A percentile compares a stretch with the other conserved stretches of the same genome.
phyloP scores from a whole-genome alignment of 2,329 filamentous ascomycete genomes.

The Aspergillus glaucus region DNA sequence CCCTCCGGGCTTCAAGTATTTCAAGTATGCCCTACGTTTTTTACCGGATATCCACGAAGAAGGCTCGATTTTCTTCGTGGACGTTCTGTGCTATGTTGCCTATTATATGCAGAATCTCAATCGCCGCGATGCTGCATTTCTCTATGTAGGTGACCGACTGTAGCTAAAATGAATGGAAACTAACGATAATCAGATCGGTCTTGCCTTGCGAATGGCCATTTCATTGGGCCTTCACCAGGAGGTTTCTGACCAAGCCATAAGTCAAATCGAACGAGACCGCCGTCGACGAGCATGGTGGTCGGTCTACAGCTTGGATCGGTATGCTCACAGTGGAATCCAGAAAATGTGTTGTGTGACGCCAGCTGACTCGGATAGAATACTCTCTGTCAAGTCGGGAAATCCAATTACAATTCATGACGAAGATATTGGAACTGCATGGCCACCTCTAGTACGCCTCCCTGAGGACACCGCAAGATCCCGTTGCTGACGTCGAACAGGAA shows the following conservation, averaged over 20 bases:
- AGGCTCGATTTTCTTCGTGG: conserved; percentile 49
- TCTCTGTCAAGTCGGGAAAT: conserved; percentile 51
- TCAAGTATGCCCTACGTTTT: conserved; percentile 46
- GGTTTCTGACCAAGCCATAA: conserved; percentile 34
- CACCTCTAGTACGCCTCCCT: conserved; percentile 19
- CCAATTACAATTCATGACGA: conserved; percentile 51
- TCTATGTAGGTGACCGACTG: conserved; percentile 36
- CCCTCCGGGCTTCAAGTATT: conserved; percentile 52
- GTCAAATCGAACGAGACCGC: conserved; percentile 42
- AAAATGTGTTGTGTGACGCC: neutral
- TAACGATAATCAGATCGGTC: conserved; percentile 35
- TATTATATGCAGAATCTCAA: conserved; percentile 56
- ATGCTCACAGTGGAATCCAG: neutral
- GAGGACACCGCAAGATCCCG: neutral
- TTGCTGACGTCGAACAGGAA: conserved; percentile 8
- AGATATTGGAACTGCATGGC: conserved; percentile 44
- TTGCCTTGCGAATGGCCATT: conserved; percentile 53
- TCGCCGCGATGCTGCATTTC: conserved; percentile 49
- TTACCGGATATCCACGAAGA: conserved; percentile 52
- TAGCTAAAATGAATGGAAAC: neutral
- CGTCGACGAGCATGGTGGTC: conserved; percentile 53
- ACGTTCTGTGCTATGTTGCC: conserved; percentile 49
- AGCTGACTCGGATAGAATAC: conserved; percentile 26
- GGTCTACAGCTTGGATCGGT: conserved; percentile 50
- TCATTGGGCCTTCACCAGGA: conserved; percentile 47